phyloP scores from a whole-genome alignment of 768 basidiomycete genomes.

The Sarcomyxa edulis region DNA sequence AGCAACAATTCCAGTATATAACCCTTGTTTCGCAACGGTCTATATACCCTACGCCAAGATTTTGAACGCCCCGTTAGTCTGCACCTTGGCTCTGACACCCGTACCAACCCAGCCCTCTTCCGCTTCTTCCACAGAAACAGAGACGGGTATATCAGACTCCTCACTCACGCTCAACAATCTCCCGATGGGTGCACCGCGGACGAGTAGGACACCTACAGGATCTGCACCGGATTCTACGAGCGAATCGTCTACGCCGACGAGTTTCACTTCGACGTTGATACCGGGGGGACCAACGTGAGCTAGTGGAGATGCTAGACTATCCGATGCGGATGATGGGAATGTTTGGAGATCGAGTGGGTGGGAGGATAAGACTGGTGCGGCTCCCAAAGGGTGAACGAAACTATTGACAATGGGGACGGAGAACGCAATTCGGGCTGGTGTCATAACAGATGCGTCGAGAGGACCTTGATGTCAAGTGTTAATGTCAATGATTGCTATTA shows the following conservation, averaged over 20 bases:
- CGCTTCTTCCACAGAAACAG: constrained; percentile 11
- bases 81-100: constrained; percentile 39
- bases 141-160: constrained; percentile 32
- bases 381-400: constrained; percentile 54
- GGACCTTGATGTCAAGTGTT: constrained; percentile 35
- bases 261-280: constrained; percentile 80
- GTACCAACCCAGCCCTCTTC: constrained; percentile 43
- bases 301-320: constrained; percentile 22
- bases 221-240: constrained; percentile 61
- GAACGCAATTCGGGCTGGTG: constrained; percentile 65
- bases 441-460: constrained; percentile 43
- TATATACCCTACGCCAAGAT: too few relatives aligned
- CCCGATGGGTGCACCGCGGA: constrained; percentile 75
- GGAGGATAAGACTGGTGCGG: constrained; percentile 76
- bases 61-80: constrained; percentile 65
- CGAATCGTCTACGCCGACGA: constrained; percentile 64
- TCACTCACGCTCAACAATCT: constrained; percentile 37
- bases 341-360: constrained; percentile 85
- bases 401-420: constrained; percentile 72
- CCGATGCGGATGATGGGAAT: constrained; percentile 34
- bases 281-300: constrained; percentile 73
- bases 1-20: too few relatives aligned
- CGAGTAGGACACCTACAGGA: constrained; percentile 53
- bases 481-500: too few relatives aligned
- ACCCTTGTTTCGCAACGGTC: too few relatives aligned